phyloP scores from a whole-genome alignment of 805 yeast genomes.

The Candida dajiaensis region DNA sequence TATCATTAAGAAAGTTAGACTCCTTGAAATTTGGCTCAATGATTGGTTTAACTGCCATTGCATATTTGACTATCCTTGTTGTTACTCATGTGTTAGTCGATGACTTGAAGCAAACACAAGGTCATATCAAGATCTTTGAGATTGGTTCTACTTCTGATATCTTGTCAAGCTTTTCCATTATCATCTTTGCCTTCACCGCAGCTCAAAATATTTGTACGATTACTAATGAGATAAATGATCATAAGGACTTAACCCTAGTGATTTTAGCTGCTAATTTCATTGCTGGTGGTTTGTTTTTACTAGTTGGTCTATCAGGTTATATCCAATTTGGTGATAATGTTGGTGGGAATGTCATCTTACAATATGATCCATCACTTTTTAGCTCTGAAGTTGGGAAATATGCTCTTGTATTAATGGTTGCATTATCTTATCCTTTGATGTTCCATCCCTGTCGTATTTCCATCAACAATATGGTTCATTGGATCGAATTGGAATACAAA shows the following conservation, averaged over 20 bases:
- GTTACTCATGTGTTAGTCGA: constrained; percentile 41
- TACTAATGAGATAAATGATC: constrained; percentile 59
- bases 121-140: constrained; percentile 35
- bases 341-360: constrained; percentile 60
- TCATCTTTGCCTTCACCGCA: constrained; percentile 77
- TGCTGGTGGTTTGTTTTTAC: constrained; percentile 51
- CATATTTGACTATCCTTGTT: constrained; percentile 52
- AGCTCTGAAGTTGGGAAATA: constrained; percentile 50
- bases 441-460: constrained; percentile 80
- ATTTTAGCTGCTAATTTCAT: constrained; percentile 42
- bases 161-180: constrained; percentile 63
- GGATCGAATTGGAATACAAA: constrained; percentile 27
- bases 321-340: constrained; percentile 65
- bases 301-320: constrained; percentile 67
- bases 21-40: constrained; percentile 65
- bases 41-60: constrained; percentile 63
- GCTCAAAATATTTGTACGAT: constrained; percentile 78
- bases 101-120: constrained; percentile 39
- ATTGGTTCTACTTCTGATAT: constrained; percentile 39
- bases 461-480: constrained; percentile 56
- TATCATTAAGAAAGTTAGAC: constrained; percentile 57
- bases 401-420: constrained; percentile 63
- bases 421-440: constrained; percentile 72
- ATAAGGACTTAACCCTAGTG: constrained; percentile 46
- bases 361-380: constrained; percentile 51